phyloP scores from a whole-genome alignment of 2,329 filamentous ascomycete genomes.

The Alternaria sp. region DNA sequence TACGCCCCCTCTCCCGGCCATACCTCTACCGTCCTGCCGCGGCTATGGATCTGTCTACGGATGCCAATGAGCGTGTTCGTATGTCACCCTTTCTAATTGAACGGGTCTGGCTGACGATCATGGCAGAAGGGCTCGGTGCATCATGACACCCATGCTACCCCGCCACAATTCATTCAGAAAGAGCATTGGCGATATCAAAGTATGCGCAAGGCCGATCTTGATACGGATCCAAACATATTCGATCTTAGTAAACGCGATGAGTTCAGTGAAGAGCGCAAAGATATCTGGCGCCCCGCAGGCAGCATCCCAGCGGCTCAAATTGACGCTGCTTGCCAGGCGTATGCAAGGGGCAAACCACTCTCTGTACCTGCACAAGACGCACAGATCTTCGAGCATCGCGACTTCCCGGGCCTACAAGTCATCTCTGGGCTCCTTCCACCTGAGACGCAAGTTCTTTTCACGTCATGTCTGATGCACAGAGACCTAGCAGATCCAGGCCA shows the following conservation, averaged over 20 bases:
- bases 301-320: conserved; percentile 36
- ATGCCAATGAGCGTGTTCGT: conserved; percentile 38
- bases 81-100: conserved; percentile 28
- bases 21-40: background rate
- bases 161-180: conserved; percentile 44
- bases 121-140: conserved; percentile 34
- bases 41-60: conserved; percentile 34
- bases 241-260: conserved; percentile 42
- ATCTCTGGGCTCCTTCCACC: conserved; percentile 76
- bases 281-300: conserved; percentile 37
- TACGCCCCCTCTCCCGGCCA: background rate
- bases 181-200: conserved; percentile 63
- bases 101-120: conserved; percentile 30
- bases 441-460: conserved; percentile 71
- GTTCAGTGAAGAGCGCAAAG: conserved; percentile 44
- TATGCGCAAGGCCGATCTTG: conserved; percentile 59
- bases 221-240: conserved; percentile 55
- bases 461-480: conserved; percentile 76
- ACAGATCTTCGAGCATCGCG: conserved; percentile 43
- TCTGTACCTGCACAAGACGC: conserved; percentile 29
- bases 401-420: conserved; percentile 69
- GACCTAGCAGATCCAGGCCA: conserved; percentile 77
- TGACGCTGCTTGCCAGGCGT: conserved; percentile 38
- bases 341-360: conserved; percentile 36
- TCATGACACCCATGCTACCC: conserved; percentile 46